A percentile compares a stretch with the other conserved stretches of the same genome.
phyloP scores from a whole-genome alignment of 768 basidiomycete species.

The Lepiota venenata region DNA sequence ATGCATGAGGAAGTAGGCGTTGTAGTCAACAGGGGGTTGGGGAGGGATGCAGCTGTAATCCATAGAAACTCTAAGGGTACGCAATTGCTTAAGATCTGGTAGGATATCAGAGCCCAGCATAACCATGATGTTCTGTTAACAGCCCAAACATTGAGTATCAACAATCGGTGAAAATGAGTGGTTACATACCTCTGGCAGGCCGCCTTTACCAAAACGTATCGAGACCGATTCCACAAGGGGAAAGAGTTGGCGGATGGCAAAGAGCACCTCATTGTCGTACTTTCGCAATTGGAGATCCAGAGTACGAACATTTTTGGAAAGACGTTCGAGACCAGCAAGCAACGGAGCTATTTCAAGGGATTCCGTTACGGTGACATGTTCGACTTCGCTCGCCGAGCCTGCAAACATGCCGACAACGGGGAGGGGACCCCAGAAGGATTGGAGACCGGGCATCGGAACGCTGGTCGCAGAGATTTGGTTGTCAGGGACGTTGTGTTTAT shows the following conservation, averaged over 20 bases:
- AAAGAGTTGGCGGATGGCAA: conserved; percentile 25
- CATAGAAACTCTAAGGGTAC: conserved; percentile 20
- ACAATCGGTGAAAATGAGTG: neutral
- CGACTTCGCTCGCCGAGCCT: conserved; percentile 12
- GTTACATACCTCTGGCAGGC: conserved; percentile 19
- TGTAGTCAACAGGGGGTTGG: conserved; percentile 9
- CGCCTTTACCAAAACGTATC: conserved; percentile 21
- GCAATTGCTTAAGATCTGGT: conserved; percentile 20
- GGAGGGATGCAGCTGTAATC: conserved; percentile 13
- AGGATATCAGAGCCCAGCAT: conserved; percentile 27
- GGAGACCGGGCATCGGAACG: conserved; percentile 21
- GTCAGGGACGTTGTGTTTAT: conserved; percentile 24
- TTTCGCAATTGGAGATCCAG: conserved; percentile 22
- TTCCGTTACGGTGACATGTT: conserved; percentile 21
- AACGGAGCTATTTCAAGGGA: conserved; percentile 16
- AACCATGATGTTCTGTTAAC: conserved; percentile 24
- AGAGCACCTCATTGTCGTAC: conserved; percentile 30
- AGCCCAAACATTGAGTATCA: neutral
- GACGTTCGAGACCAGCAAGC: conserved; percentile 19
- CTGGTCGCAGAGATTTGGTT: conserved; percentile 19
- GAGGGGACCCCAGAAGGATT: conserved; percentile 25
- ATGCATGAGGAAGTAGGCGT: conserved; percentile 10
- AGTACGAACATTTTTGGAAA: conserved; percentile 17
- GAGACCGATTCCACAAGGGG: conserved; percentile 16
- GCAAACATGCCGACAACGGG: conserved; percentile 18